Evolutionary conservation across 768 basidiomycete genomes (phyloP).

Genomic region (Epithele typhae): DNA sequence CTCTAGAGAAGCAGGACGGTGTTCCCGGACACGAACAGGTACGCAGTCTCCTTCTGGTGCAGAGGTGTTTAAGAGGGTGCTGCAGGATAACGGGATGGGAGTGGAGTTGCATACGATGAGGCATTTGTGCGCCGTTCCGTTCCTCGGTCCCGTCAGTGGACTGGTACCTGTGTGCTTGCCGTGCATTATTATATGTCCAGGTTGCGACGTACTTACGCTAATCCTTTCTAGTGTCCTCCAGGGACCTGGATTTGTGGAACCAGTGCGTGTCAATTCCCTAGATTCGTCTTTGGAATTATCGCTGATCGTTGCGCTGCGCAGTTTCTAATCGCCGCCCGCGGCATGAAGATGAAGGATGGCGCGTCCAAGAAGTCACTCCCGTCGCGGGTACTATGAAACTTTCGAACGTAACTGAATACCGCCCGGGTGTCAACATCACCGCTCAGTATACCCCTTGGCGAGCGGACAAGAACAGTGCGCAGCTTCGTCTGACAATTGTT

Average conservation of each 20-base stretch:
- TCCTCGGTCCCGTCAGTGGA: too few relatives aligned
- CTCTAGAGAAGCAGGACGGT: constrained; percentile 19
- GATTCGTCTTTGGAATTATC: not conserved
- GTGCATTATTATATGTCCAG: too few relatives aligned
- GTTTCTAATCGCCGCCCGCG: constrained; percentile 19
- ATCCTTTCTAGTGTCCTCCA: constrained; percentile 21
- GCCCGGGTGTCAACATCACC: constrained; percentile 21
- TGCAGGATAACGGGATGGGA: too few relatives aligned
- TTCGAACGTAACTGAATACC: constrained; percentile 10
- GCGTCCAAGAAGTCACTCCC: constrained; percentile 23
- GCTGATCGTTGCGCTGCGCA: constrained; percentile 1
- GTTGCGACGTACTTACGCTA: too few relatives aligned
- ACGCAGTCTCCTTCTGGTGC: too few relatives aligned
- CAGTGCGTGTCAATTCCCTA: constrained; percentile 9
- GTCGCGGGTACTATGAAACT: constrained; percentile 21
- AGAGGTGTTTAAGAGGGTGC: too few relatives aligned
- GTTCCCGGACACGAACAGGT: constrained; percentile 28
- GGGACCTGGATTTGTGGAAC: constrained; percentile 30
- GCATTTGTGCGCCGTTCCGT: too few relatives aligned
- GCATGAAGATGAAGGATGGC: constrained; percentile 18
- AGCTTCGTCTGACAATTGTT: not conserved
- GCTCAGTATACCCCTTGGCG: constrained; percentile 12
- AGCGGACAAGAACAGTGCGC: constrained; percentile 15
- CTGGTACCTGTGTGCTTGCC: too few relatives aligned
- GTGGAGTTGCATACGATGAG: too few relatives aligned